Conservation (phyloP, 176 grass and related monocot species). For the Oryza longistaminata region DNA sequence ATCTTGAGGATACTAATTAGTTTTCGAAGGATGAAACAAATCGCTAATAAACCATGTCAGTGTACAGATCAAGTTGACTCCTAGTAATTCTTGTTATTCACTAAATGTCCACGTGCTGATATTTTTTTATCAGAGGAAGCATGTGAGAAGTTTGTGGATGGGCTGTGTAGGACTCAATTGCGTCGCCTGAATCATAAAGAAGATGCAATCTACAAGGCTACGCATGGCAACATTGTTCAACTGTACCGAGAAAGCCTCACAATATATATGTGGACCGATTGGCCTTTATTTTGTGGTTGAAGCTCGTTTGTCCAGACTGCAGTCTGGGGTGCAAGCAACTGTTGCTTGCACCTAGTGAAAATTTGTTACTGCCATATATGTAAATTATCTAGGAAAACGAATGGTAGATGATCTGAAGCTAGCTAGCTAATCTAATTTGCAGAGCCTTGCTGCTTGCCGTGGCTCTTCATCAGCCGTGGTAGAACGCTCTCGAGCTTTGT, state of each 20-base stretch:
- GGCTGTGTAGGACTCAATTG: conserved; percentile 65
- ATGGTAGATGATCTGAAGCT: neutral
- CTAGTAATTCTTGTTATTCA: neutral
- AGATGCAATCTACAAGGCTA: neutral
- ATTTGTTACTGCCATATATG: neutral
- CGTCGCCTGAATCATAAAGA: conserved; percentile 39
- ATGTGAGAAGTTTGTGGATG: conserved; percentile 54
- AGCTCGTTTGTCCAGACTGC: too few species aligned
- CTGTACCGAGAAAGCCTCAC: neutral
- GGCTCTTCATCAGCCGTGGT: too few species aligned
- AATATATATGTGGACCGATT: neutral
- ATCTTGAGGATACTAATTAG: neutral
- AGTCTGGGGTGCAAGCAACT: neutral
- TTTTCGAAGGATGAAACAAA: neutral
- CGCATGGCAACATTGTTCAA: neutral
- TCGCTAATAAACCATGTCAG: neutral
- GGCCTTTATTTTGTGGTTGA: neutral
- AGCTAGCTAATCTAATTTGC: too few species aligned
- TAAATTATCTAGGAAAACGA: neutral
- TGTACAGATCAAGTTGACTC: neutral
- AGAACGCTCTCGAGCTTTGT: too few species aligned
- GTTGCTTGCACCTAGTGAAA: neutral
- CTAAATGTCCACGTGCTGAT: too few species aligned
- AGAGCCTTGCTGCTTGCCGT: too few species aligned
- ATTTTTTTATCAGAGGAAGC: conserved; percentile 44